Conservation (phyloP, 257 asterid genomes). For the Nemophila menziesii region DNA sequence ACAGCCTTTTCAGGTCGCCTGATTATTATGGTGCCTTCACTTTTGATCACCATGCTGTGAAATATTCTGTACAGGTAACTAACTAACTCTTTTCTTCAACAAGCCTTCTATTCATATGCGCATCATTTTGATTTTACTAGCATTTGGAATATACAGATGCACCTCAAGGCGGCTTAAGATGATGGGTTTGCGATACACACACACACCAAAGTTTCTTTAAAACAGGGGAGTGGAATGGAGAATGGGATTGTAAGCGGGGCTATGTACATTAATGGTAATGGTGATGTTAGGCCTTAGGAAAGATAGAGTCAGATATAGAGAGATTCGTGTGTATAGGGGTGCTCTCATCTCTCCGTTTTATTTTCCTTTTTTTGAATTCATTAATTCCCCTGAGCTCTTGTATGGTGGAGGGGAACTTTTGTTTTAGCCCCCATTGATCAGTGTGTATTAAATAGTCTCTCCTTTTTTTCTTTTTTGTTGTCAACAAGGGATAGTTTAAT, state of each 20-base stretch:
- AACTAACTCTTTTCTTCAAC: slow-evolving; percentile 8
- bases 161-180: slow-evolving; percentile 26
- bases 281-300: slow-evolving; percentile 29
- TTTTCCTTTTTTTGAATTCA: slow-evolving; percentile 9
- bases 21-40: slow-evolving; percentile 21
- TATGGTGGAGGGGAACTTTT: slow-evolving; percentile 32
- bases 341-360: slow-evolving; percentile 30
- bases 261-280: slow-evolving; percentile 42
- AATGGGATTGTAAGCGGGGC: slow-evolving; percentile 28
- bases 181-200: slow-evolving; percentile 15
- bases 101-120: not conserved
- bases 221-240: slow-evolving; percentile 21
- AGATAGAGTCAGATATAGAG: slow-evolving; percentile 41
- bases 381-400: slow-evolving; percentile 20
- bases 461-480: slow-evolving; percentile 4
- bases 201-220: slow-evolving; percentile 15
- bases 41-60: slow-evolving; percentile 23
- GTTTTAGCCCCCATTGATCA: slow-evolving; percentile 22
- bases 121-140: not conserved
- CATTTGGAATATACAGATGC: slow-evolving; percentile 19
- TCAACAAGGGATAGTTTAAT: slow-evolving; percentile 33
- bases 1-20: slow-evolving; percentile 13
- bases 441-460: slow-evolving; percentile 12
- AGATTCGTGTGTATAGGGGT: slow-evolving; percentile 77
- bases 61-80: slow-evolving; percentile 60